These are phyloP conservation scores for Pseudogymnoascus sp. DNA, from an alignment of 2,329 filamentous ascomycete species.

Conservation along the genomic window DNA sequence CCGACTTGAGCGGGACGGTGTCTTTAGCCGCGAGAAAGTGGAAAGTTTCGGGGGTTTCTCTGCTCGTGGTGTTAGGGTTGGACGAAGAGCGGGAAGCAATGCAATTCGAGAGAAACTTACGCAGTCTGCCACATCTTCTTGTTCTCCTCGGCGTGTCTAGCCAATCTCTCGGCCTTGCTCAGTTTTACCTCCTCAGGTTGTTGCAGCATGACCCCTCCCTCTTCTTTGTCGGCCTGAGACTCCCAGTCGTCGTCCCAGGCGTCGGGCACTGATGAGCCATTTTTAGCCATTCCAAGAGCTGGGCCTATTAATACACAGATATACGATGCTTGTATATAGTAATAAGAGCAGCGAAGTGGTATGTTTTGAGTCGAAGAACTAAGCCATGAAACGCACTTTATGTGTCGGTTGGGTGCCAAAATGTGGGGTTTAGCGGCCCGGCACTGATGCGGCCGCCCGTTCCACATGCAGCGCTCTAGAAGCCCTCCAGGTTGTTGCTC, in stretches of 20 bases:
- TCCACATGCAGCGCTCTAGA: background rate
- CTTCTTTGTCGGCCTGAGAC: slow-evolving; percentile 56
- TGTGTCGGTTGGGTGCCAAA: slow-evolving; percentile 5
- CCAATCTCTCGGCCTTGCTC: slow-evolving; percentile 69
- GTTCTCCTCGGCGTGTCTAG: slow-evolving; percentile 76
- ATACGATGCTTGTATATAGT: slow-evolving; percentile 2
- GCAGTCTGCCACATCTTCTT: slow-evolving; percentile 83
- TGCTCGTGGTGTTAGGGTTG: slow-evolving; percentile 35
- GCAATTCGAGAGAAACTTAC: slow-evolving; percentile 41
- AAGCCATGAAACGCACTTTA: slow-evolving; percentile 7
- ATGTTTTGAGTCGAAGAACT: background rate
- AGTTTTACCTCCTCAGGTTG: slow-evolving; percentile 31
- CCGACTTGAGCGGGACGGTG: slow-evolving; percentile 55
- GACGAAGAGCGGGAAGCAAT: background rate
- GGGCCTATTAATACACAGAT: background rate
- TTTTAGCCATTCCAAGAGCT: background rate
- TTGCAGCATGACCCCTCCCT: slow-evolving; percentile 17
- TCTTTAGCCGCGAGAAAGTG: slow-evolving; percentile 65
- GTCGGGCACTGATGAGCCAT: slow-evolving; percentile 46
- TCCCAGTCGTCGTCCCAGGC: slow-evolving; percentile 94
- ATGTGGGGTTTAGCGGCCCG: slow-evolving; percentile 3
- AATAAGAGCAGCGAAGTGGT: background rate
- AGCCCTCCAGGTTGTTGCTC: slow-evolving; percentile 5
- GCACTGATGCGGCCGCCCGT: background rate
- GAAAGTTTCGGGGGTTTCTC: slow-evolving; percentile 63